Conservation (phyloP, 1,284 basidiomycete species). For the Gymnopus androsaceus region DNA sequence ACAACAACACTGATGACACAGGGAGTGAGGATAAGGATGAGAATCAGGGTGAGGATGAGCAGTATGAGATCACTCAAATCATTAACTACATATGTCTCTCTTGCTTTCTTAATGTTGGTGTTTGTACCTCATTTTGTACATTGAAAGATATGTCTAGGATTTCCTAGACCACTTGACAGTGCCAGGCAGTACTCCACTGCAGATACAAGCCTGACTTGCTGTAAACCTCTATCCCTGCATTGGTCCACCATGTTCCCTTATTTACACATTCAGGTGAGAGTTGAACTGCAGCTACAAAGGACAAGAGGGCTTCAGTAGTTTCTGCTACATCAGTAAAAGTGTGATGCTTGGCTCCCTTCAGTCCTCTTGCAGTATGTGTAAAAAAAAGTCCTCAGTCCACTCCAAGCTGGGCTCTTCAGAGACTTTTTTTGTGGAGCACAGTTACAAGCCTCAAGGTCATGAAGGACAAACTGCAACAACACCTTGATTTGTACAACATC, state of each 20-base stretch:
- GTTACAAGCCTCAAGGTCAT: conserved; percentile 16
- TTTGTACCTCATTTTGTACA: too few relatives aligned
- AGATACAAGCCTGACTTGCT: not conserved
- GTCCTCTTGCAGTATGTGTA: conserved; percentile 27
- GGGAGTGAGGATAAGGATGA: too few relatives aligned
- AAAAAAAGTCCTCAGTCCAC: conserved; percentile 27
- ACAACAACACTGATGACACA: too few relatives aligned
- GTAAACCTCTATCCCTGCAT: not conserved
- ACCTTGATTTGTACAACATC: conserved; percentile 22
- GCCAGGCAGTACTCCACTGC: not conserved
- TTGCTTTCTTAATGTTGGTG: too few relatives aligned
- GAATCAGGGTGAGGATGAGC: too few relatives aligned
- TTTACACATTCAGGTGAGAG: too few relatives aligned
- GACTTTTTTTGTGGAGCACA: conserved; percentile 20
- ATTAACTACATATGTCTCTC: too few relatives aligned
- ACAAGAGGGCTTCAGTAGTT: not conserved
- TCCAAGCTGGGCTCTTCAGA: conserved; percentile 2
- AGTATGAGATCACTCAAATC: too few relatives aligned
- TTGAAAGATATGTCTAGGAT: not conserved
- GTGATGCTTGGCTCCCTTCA: conserved; percentile 26
- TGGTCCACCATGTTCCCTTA: conserved; percentile 7
- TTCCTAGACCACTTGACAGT: not conserved
- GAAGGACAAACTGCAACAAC: conserved; percentile 12
- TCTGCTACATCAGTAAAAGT: conserved; percentile 17
- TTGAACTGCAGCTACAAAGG: not conserved